Evolutionary conservation across 1,139 yeast species (phyloP), one percentile per base, ranked within the genome.

Genomic region (Yamadazyma jaroonii): DNA sequence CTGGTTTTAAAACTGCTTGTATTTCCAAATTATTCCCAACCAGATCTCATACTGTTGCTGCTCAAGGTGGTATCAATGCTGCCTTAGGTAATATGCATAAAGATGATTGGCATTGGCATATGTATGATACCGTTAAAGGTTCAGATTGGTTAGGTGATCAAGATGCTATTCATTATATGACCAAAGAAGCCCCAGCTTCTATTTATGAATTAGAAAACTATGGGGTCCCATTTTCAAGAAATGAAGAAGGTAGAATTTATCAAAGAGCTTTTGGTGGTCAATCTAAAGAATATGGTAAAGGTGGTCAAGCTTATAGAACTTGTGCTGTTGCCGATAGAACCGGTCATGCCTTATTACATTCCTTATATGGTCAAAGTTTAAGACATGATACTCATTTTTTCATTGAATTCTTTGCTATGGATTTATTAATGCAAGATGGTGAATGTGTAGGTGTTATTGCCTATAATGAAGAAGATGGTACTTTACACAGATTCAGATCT

Each of bases 121-220:
- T 92, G 96, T 90, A 90, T 69, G 98, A 92, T 61, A 92, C 98
- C 57, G 98, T 92, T 56, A 92, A 92, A 72, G 98, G 98, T 48
- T 89, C 97, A n/a, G 98, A 92, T 72, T 92, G 98, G 98, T 80
- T 92, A 48, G 98, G 98, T 56, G 98, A 92, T 70, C 98, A 92
- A 72, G 98, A 92, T 61, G 96, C 98, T 40, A 92, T 92, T 62
- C 97, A 92, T 69, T 92, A 92, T 73, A 92, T 92, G 98, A 90
- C 98, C 46, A 83, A 90, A 64, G 97, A 92, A 69, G 98, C 98
- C 17, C 97, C 98, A 34, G 81, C 82, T 53, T 85, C 97, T 35
- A 92, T 92, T 57, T 89, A 90, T 54, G 98, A 92, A 72, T 77
- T 92, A 63, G 98, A 92, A 74, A 96, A 90, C 69, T 92, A 81